phyloP scores from a whole-genome alignment of 192 early-diverging fungal species.

The Diversispora epigaea region DNA sequence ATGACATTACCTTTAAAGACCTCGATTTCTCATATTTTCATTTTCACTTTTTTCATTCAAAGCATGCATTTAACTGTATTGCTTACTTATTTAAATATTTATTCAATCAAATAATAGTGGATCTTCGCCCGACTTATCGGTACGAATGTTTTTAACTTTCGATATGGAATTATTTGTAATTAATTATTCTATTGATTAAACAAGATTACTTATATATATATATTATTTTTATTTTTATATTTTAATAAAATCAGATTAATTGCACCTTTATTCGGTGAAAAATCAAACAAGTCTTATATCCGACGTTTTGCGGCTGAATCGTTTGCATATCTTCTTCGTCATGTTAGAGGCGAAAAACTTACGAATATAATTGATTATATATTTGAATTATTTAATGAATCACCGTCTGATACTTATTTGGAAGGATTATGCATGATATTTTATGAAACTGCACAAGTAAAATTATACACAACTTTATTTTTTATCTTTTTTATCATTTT shows the following conservation, averaged over 20 bases:
- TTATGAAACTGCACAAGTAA: conserved; percentile 78
- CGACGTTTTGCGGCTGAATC: conserved; percentile 89
- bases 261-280: conserved; percentile 66
- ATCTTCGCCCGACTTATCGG: conserved; percentile 75
- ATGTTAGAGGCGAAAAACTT: conserved; percentile 62
- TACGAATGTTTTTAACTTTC: conserved; percentile 28
- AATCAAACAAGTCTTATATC: conserved; percentile 69
- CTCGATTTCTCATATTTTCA: not conserved
- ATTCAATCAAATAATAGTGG: conserved; percentile 61
- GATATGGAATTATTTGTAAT: not conserved
- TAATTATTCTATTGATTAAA: not conserved
- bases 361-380: conserved; percentile 63
- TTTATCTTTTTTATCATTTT: not conserved
- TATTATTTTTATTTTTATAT: no score
- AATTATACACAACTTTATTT: conserved; percentile 3
- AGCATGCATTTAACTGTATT: conserved; percentile 82
- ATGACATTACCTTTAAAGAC: not conserved
- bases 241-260: conserved; percentile 54
- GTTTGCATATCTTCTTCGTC: conserved; percentile 86
- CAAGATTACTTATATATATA: not conserved
- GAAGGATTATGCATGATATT: conserved; percentile 81
- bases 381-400: conserved; percentile 49
- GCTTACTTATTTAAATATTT: conserved; percentile 92
- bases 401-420: conserved; percentile 51
- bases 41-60: not conserved